These are phyloP conservation scores for Gossypium laxum DNA, from an alignment of 441 rosid species.

Conservation along the genomic window DNA sequence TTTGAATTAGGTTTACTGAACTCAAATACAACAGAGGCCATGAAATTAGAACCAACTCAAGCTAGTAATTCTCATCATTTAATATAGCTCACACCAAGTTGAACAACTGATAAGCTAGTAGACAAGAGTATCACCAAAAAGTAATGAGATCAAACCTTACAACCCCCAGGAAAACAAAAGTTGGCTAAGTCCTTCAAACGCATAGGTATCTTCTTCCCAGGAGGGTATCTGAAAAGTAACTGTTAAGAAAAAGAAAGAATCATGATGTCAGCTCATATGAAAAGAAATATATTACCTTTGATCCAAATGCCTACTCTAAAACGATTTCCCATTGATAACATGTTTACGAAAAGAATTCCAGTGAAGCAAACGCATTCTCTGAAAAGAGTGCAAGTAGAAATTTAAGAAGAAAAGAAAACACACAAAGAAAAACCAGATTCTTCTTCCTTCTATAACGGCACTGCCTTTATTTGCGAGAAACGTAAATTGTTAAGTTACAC, in stretches of 20 bases:
- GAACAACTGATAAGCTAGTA: not conserved
- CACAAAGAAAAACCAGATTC: not conserved
- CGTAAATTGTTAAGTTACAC: not conserved
- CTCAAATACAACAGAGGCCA: not conserved
- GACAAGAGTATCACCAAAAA: not conserved
- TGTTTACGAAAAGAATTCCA: not conserved
- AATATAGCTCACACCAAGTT: not conserved
- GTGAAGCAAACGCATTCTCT: conserved; percentile 5
- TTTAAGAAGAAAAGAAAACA: not conserved
- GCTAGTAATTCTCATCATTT: not conserved
- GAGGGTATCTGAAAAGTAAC: conserved; percentile 86
- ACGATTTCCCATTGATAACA: not conserved
- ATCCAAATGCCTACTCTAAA: not conserved
- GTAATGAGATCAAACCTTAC: conserved; percentile 48
- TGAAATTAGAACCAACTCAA: not conserved
- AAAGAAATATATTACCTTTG: not conserved
- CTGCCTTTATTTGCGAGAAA: not conserved
- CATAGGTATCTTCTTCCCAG: conserved; percentile 68
- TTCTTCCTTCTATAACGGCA: not conserved
- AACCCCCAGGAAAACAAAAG: conserved; percentile 90
- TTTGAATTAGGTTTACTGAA: not conserved
- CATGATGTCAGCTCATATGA: not conserved
- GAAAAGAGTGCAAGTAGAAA: not conserved
- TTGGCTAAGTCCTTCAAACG: conserved; percentile 75
- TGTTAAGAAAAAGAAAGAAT: conserved; percentile 20